phyloP scores from a whole-genome alignment of 2,329 filamentous ascomycete species.

The Talaromyces verruculosus region DNA sequence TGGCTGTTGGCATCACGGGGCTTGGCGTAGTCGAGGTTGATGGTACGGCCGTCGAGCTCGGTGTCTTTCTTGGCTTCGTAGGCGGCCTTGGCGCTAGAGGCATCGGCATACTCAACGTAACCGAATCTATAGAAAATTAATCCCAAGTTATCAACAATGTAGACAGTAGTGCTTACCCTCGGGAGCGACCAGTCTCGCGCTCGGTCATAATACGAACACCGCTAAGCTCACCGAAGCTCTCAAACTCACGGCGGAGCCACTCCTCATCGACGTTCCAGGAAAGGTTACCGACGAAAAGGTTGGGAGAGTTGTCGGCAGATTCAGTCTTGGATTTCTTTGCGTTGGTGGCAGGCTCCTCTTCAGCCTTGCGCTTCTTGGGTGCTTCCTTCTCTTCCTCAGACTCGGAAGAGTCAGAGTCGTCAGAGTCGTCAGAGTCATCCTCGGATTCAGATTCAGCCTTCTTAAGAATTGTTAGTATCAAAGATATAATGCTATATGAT shows the following conservation, averaged over 20 bases:
- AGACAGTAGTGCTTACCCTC: conserved; percentile 56
- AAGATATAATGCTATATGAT: not conserved
- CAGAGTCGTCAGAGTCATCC: conserved; percentile 25
- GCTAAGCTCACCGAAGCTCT: conserved; percentile 70
- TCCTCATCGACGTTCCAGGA: conserved; percentile 90
- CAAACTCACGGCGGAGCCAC: conserved; percentile 76
- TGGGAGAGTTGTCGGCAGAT: conserved; percentile 45
- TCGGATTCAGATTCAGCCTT: conserved; percentile 24
- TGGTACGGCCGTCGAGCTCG: conserved; percentile 69
- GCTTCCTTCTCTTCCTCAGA: conserved; percentile 30
- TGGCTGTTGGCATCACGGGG: conserved; percentile 60
- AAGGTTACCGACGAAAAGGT: conserved; percentile 86
- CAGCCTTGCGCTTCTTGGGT: conserved; percentile 52
- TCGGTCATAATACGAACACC: conserved; percentile 81
- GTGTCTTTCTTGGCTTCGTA: conserved; percentile 71
- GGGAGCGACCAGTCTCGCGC: conserved; percentile 75
- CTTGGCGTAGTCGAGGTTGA: conserved; percentile 78
- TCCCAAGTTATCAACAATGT: not conserved
- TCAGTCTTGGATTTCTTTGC: conserved; percentile 65
- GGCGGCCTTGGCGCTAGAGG: conserved; percentile 68
- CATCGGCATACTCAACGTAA: conserved; percentile 80
- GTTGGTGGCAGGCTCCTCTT: conserved; percentile 43
- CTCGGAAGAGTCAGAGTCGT: conserved; percentile 19
- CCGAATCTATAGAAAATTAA: conserved; percentile 61
- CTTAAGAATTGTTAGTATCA: not conserved